phyloP scores from a whole-genome alignment of 495 filamentous ascomycete genomes.

The Penicillium crystallinum region DNA sequence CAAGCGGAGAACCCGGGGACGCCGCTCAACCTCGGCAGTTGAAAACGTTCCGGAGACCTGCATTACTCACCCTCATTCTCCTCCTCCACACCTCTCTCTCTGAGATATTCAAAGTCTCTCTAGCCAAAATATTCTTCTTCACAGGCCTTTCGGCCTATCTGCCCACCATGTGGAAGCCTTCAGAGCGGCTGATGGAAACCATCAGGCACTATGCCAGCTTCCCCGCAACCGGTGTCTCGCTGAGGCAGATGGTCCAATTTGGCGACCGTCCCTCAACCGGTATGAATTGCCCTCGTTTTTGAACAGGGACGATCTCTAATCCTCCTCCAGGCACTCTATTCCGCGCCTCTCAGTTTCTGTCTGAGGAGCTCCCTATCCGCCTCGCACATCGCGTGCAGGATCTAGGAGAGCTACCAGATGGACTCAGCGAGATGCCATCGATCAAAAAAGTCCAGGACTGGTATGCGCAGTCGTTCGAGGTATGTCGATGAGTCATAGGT shows the following conservation, averaged over 20 bases:
- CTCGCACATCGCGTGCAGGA: conserved; percentile 95
- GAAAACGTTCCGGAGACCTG: conserved; percentile 8
- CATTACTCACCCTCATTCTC: conserved; percentile 9
- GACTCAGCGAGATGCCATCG: conserved; percentile 95
- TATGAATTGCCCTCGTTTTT: conserved; percentile 31
- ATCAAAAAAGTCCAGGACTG: conserved; percentile 93
- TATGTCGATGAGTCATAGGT: conserved; percentile 35
- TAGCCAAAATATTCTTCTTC: background rate
- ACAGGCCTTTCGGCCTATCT: conserved; percentile 30
- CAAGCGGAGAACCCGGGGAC: conserved; percentile 14
- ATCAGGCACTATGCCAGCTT: conserved; percentile 98
- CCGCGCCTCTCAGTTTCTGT: conserved; percentile 95
- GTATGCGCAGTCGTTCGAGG: conserved; percentile 99
- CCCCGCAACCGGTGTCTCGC: conserved; percentile 91
- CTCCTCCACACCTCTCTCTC: conserved; percentile 8
- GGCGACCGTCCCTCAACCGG: conserved; percentile 85
- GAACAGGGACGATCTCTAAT: background rate
- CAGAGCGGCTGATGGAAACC: conserved; percentile 89
- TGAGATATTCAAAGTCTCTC: background rate
- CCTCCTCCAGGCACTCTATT: conserved; percentile 76
- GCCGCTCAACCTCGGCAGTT: conserved; percentile 23
- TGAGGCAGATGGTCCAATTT: conserved; percentile 99
- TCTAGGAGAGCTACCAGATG: conserved; percentile 87
- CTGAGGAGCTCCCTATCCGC: conserved; percentile 95
- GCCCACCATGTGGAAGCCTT: conserved; percentile 77